Conservation (phyloP, 352 stramenopile genomes). For the Phytophthora colocasiae region DNA sequence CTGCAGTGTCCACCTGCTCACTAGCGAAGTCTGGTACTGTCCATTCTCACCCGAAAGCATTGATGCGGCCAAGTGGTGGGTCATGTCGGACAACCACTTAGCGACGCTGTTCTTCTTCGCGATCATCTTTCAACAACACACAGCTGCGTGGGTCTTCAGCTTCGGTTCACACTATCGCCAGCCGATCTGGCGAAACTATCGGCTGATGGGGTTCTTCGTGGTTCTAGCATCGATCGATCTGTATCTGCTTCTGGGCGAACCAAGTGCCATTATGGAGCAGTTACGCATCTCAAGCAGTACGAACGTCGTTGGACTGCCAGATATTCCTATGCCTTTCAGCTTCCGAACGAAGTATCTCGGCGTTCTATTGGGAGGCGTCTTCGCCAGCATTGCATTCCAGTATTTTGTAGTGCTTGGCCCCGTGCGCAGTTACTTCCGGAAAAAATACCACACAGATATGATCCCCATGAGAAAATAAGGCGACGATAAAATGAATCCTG, state of each 20-base stretch:
- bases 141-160: slow-evolving; percentile 41
- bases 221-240: slow-evolving; percentile 35
- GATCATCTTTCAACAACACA: slow-evolving; percentile 44
- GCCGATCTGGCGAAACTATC: slow-evolving; percentile 52
- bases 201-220: slow-evolving; percentile 41
- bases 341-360: slow-evolving; percentile 50
- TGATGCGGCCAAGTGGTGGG: slow-evolving; percentile 54
- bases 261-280: slow-evolving; percentile 45
- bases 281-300: slow-evolving; percentile 65
- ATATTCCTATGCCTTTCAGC: slow-evolving; percentile 48
- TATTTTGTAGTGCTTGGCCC: slow-evolving; percentile 48
- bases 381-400: slow-evolving; percentile 38
- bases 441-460: slow-evolving; percentile 43
- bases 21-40: slow-evolving; percentile 49
- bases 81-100: slow-evolving; percentile 54
- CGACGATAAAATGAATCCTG: too few relatives aligned
- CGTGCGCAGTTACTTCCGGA: slow-evolving; percentile 44
- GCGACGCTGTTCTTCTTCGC: slow-evolving; percentile 40
- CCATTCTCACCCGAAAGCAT: slow-evolving; percentile 48
- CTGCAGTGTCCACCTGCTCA: slow-evolving; percentile 37
- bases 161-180: slow-evolving; percentile 56
- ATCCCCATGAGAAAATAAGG: slow-evolving; percentile 42
- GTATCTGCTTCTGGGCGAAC: slow-evolving; percentile 50
- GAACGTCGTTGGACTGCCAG: slow-evolving; percentile 57
- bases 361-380: slow-evolving; percentile 40